Evolutionary conservation across 2,329 filamentous ascomycete genomes (phyloP).

Genomic region (Xylogone sp.): DNA sequence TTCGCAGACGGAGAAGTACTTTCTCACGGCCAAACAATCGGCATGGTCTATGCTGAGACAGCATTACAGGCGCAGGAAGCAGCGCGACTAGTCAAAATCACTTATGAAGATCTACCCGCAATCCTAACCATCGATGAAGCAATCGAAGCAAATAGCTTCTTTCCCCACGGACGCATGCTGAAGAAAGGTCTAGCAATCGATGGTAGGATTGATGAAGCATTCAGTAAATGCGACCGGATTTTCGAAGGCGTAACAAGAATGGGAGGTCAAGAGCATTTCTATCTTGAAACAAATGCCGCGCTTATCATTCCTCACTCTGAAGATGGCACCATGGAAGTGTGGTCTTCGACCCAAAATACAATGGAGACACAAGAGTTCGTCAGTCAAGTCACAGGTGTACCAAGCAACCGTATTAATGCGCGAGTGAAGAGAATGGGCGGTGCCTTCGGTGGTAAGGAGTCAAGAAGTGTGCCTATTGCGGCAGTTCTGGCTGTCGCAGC

Average conservation of each 20-base stretch:
- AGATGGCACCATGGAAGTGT: conserved; percentile 91
- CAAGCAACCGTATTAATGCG: conserved; percentile 82
- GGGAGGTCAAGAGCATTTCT: conserved; percentile 96
- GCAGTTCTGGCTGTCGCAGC: conserved; percentile 81
- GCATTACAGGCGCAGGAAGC: conserved; percentile 74
- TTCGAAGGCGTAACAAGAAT: conserved; percentile 79
- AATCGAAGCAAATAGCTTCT: conserved; percentile 83
- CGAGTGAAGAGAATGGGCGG: conserved; percentile 91
- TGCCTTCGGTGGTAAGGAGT: conserved; percentile 93
- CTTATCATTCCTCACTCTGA: conserved; percentile 82
- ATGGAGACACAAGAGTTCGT: conserved; percentile 89
- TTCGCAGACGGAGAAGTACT: conserved; percentile 86
- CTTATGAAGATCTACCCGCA: conserved; percentile 85
- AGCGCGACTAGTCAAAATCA: conserved; percentile 74
- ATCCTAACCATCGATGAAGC: conserved; percentile 93
- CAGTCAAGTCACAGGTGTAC: conserved; percentile 76
- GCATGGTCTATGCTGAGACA: conserved; percentile 77
- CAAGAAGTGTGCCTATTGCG: conserved; percentile 76
- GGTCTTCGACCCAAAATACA: conserved; percentile 87
- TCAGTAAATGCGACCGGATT: conserved; percentile 18
- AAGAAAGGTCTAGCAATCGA: conserved; percentile 75
- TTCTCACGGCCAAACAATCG: conserved; percentile 90
- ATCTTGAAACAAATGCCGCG: conserved; percentile 85
- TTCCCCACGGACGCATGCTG: conserved; percentile 74
- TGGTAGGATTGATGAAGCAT: conserved; percentile 35